Conservation (phyloP, 106 monocot genomes). For the Apostasia ramifera region DNA sequence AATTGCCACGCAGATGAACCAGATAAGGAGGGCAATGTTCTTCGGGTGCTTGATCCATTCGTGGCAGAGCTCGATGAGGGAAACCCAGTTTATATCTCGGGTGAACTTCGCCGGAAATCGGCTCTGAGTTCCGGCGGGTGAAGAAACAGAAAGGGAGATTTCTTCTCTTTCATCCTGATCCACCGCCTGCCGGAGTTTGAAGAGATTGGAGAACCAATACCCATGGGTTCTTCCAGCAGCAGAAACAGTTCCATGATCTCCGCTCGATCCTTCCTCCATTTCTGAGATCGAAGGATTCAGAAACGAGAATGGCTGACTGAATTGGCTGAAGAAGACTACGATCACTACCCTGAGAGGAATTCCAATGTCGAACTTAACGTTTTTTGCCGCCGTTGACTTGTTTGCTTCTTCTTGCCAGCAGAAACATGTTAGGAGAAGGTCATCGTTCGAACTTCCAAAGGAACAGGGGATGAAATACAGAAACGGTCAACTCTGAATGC, state of each 20-base stretch:
- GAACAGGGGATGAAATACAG: no score
- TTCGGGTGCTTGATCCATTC: slow-evolving; percentile 34
- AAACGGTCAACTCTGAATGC: no score
- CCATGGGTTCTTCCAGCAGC: background rate
- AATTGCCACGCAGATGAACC: slow-evolving; percentile 23
- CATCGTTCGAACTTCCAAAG: no score
- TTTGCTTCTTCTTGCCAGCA: no score
- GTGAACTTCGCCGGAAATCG: slow-evolving; percentile 11
- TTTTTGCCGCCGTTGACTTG: no score
- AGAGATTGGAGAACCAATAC: background rate
- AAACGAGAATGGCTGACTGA: no score
- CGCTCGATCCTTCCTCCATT: no score
- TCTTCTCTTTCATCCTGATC: slow-evolving; percentile 21
- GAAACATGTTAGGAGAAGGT: no score
- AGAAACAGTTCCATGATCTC: background rate
- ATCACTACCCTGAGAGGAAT: no score
- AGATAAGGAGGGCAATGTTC: slow-evolving; percentile 29
- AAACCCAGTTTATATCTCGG: slow-evolving; percentile 11
- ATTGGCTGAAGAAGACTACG: no score
- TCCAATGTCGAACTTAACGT: no score
- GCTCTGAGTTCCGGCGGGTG: background rate
- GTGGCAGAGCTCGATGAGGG: background rate
- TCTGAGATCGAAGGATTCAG: no score
- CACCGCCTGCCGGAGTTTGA: background rate
- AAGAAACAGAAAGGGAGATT: slow-evolving; percentile 17